A percentile compares a stretch with the other conserved stretches of the same genome.
These are phyloP conservation scores for Suhomyces choctaworum DNA, from an alignment of 1,139 yeast species.

Conservation along the genomic window DNA sequence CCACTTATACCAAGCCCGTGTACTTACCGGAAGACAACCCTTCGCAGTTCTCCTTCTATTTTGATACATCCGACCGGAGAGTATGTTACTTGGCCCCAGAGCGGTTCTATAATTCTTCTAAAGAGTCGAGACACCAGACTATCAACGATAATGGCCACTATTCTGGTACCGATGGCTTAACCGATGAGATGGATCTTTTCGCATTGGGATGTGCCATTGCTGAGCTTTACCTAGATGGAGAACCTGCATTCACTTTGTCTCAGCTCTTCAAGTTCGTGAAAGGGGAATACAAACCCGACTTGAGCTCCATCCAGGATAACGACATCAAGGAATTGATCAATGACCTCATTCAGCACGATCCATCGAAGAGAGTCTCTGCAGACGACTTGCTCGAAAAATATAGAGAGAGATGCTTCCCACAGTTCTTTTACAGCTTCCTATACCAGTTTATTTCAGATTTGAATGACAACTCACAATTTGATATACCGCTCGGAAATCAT, in stretches of 20 bases:
- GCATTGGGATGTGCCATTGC: slow-evolving; percentile 91
- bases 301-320: slow-evolving; percentile 53
- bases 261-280: slow-evolving; percentile 81
- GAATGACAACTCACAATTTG: slow-evolving; percentile 27
- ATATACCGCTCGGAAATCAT: slow-evolving; percentile 20
- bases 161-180: slow-evolving; percentile 37
- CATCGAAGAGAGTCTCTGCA: slow-evolving; percentile 59
- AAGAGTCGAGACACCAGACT: slow-evolving; percentile 18
- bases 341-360: slow-evolving; percentile 65
- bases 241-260: slow-evolving; percentile 81
- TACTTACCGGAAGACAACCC: slow-evolving; percentile 92
- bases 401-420: slow-evolving; percentile 61
- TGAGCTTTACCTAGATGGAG: slow-evolving; percentile 83
- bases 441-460: slow-evolving; percentile 60
- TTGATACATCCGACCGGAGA: slow-evolving; percentile 85
- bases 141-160: slow-evolving; percentile 32
- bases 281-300: slow-evolving; percentile 64
- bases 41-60: slow-evolving; percentile 87
- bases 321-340: slow-evolving; percentile 54
- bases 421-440: slow-evolving; percentile 65
- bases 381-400: slow-evolving; percentile 52
- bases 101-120: slow-evolving; percentile 54
- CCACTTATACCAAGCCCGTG: slow-evolving; percentile 74
- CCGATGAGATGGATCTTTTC: slow-evolving; percentile 81
- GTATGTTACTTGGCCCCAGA: slow-evolving; percentile 95